phyloP scores from a whole-genome alignment of 495 filamentous ascomycete species.

The Trichoderma erinaceum region DNA sequence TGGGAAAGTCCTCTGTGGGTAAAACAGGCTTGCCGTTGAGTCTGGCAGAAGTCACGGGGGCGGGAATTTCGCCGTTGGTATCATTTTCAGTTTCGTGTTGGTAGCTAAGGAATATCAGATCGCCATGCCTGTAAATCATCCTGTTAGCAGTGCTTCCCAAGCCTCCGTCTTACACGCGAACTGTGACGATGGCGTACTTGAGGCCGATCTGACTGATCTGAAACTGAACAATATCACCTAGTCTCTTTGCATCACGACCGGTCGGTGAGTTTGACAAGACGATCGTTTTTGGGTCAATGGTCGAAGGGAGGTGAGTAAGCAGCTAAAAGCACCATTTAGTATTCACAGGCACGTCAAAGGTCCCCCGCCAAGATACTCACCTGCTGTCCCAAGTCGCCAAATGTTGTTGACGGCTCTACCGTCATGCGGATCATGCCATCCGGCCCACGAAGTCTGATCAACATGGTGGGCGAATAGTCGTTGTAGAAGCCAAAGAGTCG shows the following conservation, averaged over 20 bases:
- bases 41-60: slow-evolving; percentile 39
- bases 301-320: slow-evolving; percentile 41
- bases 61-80: slow-evolving; percentile 23
- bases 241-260: slow-evolving; percentile 63
- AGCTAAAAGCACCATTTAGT: slow-evolving; percentile 25
- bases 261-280: slow-evolving; percentile 73
- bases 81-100: slow-evolving; percentile 35
- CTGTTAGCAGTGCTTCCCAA: not conserved
- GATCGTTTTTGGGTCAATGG: slow-evolving; percentile 67
- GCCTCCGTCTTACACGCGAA: not conserved
- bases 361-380: slow-evolving; percentile 25
- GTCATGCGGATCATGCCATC: slow-evolving; percentile 66
- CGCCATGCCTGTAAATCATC: slow-evolving; percentile 63
- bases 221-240: slow-evolving; percentile 60
- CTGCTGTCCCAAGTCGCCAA: slow-evolving; percentile 47
- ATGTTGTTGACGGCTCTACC: slow-evolving; percentile 51
- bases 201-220: slow-evolving; percentile 66
- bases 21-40: slow-evolving; percentile 76
- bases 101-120: slow-evolving; percentile 82
- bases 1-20: slow-evolving; percentile 58
- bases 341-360: not conserved
- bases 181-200: slow-evolving; percentile 42
- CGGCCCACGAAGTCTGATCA: slow-evolving; percentile 60
- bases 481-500: not conserved
- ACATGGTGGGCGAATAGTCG: slow-evolving; percentile 41